Evolutionary conservation across 179 eudicot species (phyloP).

Genomic region (Drosera spatulata): DNA sequence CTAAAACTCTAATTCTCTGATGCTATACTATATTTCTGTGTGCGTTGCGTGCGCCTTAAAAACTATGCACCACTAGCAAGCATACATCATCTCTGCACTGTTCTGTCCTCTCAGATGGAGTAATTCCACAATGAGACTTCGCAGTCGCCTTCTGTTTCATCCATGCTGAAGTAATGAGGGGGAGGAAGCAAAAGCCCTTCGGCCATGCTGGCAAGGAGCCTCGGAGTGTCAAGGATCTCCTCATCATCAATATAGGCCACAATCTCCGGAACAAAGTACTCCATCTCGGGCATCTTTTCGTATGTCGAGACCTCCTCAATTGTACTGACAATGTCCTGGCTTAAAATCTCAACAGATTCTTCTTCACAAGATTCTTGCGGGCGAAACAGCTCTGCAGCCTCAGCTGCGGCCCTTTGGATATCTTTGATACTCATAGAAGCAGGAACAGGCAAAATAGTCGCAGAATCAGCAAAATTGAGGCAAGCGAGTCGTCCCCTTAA

Average conservation of each 20-base stretch:
- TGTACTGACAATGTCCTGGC: background rate
- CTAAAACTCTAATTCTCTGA: too few relatives aligned
- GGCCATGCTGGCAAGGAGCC: conserved; percentile 38
- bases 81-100: too few relatives aligned
- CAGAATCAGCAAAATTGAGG: conserved; percentile 41
- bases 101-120: too few relatives aligned
- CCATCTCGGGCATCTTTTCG: background rate
- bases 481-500: conserved; percentile 32
- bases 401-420: conserved; percentile 16
- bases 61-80: too few relatives aligned
- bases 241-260: conserved; percentile 26
- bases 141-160: too few relatives aligned
- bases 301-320: background rate
- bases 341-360: background rate
- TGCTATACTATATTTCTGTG: too few relatives aligned
- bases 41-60: too few relatives aligned
- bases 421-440: conserved; percentile 11
- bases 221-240: conserved; percentile 22
- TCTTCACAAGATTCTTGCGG: conserved; percentile 6
- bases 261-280: background rate
- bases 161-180: conserved; percentile 8
- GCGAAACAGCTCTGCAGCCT: conserved; percentile 36
- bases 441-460: conserved; percentile 27
- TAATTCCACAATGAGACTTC: too few relatives aligned
- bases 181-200: conserved; percentile 57